Conservation (phyloP, 2,329 filamentous ascomycete species). For the Talaromyces sp. region DNA sequence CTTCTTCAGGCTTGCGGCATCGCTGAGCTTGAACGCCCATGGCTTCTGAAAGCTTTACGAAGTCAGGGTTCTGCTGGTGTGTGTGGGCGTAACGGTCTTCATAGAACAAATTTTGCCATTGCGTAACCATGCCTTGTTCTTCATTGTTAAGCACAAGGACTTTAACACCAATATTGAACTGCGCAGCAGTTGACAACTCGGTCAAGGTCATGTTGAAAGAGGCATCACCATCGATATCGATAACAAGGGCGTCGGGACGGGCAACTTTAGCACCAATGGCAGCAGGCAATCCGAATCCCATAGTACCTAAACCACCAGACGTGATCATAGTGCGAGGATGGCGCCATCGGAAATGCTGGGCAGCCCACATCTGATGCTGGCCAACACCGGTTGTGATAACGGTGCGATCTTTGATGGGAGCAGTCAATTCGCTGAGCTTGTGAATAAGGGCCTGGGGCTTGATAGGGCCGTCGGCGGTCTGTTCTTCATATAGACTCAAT, state of each 20-base stretch:
- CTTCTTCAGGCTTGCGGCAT: constrained; percentile 68
- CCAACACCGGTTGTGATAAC: constrained; percentile 92
- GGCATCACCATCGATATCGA: constrained; percentile 97
- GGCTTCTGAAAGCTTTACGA: constrained; percentile 84
- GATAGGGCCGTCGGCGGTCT: constrained; percentile 70
- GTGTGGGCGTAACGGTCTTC: constrained; percentile 89
- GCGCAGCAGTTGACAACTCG: constrained; percentile 83
- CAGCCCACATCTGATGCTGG: constrained; percentile 98
- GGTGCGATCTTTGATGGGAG: constrained; percentile 72
- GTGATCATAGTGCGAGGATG: constrained; percentile 91
- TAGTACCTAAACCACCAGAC: constrained; percentile 89
- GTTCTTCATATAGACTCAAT: constrained; percentile 71
- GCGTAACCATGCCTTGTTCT: constrained; percentile 97
- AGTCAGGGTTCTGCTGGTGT: constrained; percentile 92
- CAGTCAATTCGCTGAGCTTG: constrained; percentile 79
- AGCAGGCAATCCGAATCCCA: constrained; percentile 91
- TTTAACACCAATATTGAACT: constrained; percentile 97
- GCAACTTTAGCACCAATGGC: constrained; percentile 94
- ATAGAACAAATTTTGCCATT: constrained; percentile 98
- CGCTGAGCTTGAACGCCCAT: constrained; percentile 79
- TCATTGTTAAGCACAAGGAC: constrained; percentile 94
- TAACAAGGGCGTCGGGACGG: constrained; percentile 72
- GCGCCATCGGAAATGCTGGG: constrained; percentile 94
- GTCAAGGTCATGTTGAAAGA: constrained; percentile 99
- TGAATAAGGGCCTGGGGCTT: constrained; percentile 93